Percentiles rank a stretch among this genome's conserved stretches.
Conservation (phyloP, 768 basidiomycete genomes). For the Termitomyces sp. region DNA sequence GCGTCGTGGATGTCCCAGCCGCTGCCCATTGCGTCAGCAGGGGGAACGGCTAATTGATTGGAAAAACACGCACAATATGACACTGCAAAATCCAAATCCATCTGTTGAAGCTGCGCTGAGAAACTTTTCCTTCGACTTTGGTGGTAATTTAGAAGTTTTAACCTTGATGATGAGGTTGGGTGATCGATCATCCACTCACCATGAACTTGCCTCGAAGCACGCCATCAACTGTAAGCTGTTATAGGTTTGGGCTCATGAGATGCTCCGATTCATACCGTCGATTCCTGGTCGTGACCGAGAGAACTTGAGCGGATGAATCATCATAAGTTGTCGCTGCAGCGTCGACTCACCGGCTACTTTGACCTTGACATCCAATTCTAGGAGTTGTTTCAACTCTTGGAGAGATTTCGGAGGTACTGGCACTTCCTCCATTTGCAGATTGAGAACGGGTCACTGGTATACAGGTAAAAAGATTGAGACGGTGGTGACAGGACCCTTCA, state of each 20-base stretch:
- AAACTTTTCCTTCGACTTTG: slow-evolving; percentile 90
- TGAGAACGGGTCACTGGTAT: no score
- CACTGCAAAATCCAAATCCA: slow-evolving; percentile 92
- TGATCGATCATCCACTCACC: slow-evolving; percentile 32
- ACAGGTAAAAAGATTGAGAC: no score
- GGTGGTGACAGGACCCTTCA: no score
- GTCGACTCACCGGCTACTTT: slow-evolving; percentile 83
- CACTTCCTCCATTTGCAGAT: background rate
- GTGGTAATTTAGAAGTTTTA: slow-evolving; percentile 4
- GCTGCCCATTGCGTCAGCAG: slow-evolving; percentile 27
- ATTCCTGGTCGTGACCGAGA: slow-evolving; percentile 32
- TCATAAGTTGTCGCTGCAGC: background rate
- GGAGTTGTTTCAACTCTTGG: slow-evolving; percentile 47
- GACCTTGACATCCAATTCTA: slow-evolving; percentile 72
- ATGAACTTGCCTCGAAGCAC: slow-evolving; percentile 93
- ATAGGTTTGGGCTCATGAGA: background rate
- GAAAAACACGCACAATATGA: slow-evolving; percentile 60
- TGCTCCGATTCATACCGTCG: slow-evolving; percentile 49
- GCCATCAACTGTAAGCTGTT: slow-evolving; percentile 67
- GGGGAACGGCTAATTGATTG: background rate
- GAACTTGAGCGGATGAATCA: background rate
- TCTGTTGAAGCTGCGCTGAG: slow-evolving; percentile 70
- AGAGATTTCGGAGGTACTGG: slow-evolving; percentile 29
- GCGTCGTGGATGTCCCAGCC: slow-evolving; percentile 93
- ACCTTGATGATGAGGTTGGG: background rate